phyloP scores from a whole-genome alignment of 306 rosid species.

The Rubus parviflorus region DNA sequence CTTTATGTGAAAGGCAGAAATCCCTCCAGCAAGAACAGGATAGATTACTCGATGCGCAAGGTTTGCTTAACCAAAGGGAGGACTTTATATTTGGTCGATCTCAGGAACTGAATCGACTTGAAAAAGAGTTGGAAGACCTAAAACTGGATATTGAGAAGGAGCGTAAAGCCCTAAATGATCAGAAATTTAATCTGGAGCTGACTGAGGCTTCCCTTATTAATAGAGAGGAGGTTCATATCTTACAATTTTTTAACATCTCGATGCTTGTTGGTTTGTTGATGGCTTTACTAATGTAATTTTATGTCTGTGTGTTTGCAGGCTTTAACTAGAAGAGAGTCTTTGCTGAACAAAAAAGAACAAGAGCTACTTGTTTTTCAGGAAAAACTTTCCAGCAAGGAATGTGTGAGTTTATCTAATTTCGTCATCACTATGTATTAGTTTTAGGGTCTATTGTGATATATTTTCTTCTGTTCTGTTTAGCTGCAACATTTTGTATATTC shows the following conservation, averaged over 20 bases:
- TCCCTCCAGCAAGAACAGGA: slow-evolving; percentile 81
- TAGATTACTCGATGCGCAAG: slow-evolving; percentile 77
- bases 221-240: slow-evolving; percentile 67
- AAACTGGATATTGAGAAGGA: slow-evolving; percentile 55
- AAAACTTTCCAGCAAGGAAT: slow-evolving; percentile 65
- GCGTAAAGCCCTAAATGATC: slow-evolving; percentile 50
- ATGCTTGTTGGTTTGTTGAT: slow-evolving; percentile 15
- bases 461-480: neutral
- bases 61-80: slow-evolving; percentile 81
- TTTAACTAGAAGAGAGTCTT: slow-evolving; percentile 49
- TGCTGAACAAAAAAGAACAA: slow-evolving; percentile 66
- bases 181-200: slow-evolving; percentile 61
- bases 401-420: slow-evolving; percentile 48
- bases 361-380: slow-evolving; percentile 62
- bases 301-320: slow-evolving; percentile 43
- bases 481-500: neutral
- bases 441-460: slow-evolving; percentile 19
- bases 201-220: slow-evolving; percentile 48
- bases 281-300: slow-evolving; percentile 27
- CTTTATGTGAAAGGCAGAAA: slow-evolving; percentile 79
- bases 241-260: neutral
- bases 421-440: neutral
- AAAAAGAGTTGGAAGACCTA: slow-evolving; percentile 67
- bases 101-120: slow-evolving; percentile 64
- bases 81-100: slow-evolving; percentile 58